Base-by-base conservation (phyloP, 768 basidiomycete genomes). In the Lactarius vividus region DNA sequence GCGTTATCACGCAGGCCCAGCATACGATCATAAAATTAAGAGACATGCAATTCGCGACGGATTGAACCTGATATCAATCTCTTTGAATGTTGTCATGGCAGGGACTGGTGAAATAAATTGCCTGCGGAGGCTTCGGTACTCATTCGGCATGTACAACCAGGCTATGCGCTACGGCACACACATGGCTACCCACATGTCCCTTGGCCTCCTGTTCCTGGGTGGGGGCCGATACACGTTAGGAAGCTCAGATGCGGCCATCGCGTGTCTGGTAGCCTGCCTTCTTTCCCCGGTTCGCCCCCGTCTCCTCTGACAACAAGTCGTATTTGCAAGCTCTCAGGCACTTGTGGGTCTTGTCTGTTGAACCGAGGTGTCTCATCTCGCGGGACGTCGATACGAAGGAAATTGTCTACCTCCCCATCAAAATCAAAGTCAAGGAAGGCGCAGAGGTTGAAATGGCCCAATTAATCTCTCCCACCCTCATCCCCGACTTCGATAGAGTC, bases 101-200 rank as follows among this genome's bases (percentile, higher is more conserved):
- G 97, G 97, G 11, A 96, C 95, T 0, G 97, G 97, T 4, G 95
- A 98, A 75, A 85, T 98, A 58, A 90, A 89, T 62, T 93, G 92
- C 70, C 80, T 98, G 20, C 85, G 93, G 23, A 84, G 95, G 26
- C 82, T 98, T 15, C 85, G 97, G 23, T 90, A 92, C 74, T 87
- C 91, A 9, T 98, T 94, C 72, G 96, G 95, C 29, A 88, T 94
- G 83, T 87, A 88, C 72, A 85, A 85, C 63, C 83, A 83, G 61
- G 77, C 83, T 58, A 82, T 85, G 80, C 86, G 89, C 69, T 98
- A 96, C 71, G 95, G 95, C 1, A 87, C 89, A 26, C 94, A 98
- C 72, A 87, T 93, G 71, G 89, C 95, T 5, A 92, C 89, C 0
- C 92, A 97, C 75, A 86, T 95, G 79, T 88, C 96, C 1, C 79